Evolutionary conservation across 768 basidiomycete species (phyloP).

Genomic region (Tricholoma furcatifolium): DNA sequence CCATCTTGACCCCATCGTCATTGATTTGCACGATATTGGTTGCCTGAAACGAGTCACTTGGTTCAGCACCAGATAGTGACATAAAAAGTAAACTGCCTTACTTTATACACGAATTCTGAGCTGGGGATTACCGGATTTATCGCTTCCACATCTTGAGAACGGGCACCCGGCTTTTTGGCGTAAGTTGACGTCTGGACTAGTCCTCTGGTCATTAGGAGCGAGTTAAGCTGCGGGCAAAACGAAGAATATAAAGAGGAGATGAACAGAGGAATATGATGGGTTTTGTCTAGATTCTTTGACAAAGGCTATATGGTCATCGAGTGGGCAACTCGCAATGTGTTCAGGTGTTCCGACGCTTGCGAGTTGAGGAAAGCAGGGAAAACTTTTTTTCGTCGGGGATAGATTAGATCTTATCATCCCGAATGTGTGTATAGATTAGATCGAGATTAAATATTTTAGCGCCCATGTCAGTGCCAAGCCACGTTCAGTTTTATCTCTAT

Average conservation of each 20-base stretch:
- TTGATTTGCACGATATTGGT: slow-evolving; percentile 61
- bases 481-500: too few relatives aligned
- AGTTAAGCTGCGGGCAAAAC: neutral
- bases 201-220: slow-evolving; percentile 3
- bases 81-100: slow-evolving; percentile 25
- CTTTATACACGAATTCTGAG: slow-evolving; percentile 58
- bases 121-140: slow-evolving; percentile 60
- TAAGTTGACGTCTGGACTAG: neutral
- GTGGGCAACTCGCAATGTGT: neutral
- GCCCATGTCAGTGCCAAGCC: neutral
- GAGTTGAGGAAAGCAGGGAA: neutral
- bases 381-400: neutral
- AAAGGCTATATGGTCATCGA: neutral
- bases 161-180: slow-evolving; percentile 27
- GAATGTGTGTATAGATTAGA: too few relatives aligned
- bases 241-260: neutral
- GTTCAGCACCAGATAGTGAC: neutral
- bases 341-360: neutral
- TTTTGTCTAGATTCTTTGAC: neutral
- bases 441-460: neutral
- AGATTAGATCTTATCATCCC: slow-evolving; percentile 3
- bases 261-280: neutral
- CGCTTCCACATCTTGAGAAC: slow-evolving; percentile 20
- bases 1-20: slow-evolving; percentile 56
- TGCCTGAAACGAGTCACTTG: slow-evolving; percentile 35